Evolutionary conservation across 257 asterid species (phyloP).

Genomic region (Fraxinus pennsylvanica): DNA sequence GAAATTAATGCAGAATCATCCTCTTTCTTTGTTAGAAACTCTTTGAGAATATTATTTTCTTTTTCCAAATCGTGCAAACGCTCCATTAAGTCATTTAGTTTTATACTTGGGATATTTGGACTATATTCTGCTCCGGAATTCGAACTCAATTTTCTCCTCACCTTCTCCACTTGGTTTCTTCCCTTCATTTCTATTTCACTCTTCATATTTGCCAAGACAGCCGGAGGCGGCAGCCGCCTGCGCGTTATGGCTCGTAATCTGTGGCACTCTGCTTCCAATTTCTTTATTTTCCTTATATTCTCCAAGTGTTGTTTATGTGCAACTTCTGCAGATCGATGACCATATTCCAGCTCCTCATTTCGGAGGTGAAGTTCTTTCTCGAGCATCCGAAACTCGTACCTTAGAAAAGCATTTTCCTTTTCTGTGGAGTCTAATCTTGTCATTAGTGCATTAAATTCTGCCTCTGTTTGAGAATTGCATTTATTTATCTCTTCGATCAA

Average conservation of each 20-base stretch:
- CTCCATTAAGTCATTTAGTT: conserved; percentile 52
- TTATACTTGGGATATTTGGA: conserved; percentile 36
- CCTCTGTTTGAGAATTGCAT: conserved; percentile 48
- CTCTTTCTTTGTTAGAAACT: conserved; percentile 51
- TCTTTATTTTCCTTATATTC: conserved; percentile 64
- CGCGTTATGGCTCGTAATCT: conserved; percentile 64
- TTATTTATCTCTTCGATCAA: conserved; percentile 53
- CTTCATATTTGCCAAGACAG: conserved; percentile 32
- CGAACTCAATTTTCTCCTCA: conserved; percentile 36
- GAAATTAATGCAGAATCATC: conserved; percentile 41
- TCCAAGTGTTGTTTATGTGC: conserved; percentile 52
- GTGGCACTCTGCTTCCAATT: conserved; percentile 79
- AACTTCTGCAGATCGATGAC: conserved; percentile 49
- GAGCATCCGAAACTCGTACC: conserved; percentile 62
- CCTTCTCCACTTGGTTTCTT: conserved; percentile 35
- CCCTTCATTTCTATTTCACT: conserved; percentile 45
- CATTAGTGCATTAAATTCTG: conserved; percentile 68
- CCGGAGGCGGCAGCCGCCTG: conserved; percentile 51
- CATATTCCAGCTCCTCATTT: conserved; percentile 60
- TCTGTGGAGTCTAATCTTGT: conserved; percentile 62
- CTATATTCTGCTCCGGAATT: conserved; percentile 16
- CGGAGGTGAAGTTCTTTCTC: conserved; percentile 66
- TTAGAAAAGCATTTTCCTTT: conserved; percentile 76
- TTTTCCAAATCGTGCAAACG: conserved; percentile 59
- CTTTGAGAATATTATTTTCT: conserved; percentile 58